Percentiles rank a stretch among this genome's conserved stretches.
Evolutionary conservation across 345 rosid genomes (phyloP).

Genomic region (Lagerstroemia speciosa): DNA sequence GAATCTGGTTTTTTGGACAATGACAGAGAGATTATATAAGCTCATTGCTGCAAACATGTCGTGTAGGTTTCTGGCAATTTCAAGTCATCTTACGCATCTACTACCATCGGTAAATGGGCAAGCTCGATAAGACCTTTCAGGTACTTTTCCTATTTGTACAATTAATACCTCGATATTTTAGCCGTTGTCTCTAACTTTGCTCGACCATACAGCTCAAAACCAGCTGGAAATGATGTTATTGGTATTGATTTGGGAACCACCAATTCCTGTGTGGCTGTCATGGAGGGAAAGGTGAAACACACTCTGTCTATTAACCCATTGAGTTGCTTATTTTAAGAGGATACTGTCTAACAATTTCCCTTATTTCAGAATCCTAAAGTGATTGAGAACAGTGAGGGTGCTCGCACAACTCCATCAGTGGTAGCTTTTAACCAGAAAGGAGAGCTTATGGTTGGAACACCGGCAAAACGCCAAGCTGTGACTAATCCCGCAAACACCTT

Average conservation of each 20-base stretch:
- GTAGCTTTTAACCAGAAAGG: conserved; percentile 66
- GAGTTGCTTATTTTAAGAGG: background rate
- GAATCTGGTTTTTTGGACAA: background rate
- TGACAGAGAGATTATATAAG: background rate
- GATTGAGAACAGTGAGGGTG: conserved; percentile 81
- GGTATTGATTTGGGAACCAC: conserved; percentile 98
- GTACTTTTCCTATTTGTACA: conserved; percentile 18
- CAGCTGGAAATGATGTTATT: conserved; percentile 73
- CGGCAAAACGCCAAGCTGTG: no score
- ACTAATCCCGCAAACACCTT: no score
- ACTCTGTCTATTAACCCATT: background rate
- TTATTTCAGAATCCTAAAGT: conserved; percentile 55
- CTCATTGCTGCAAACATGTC: background rate
- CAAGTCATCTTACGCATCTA: conserved; percentile 36
- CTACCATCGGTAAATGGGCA: conserved; percentile 35
- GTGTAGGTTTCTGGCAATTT: conserved; percentile 41
- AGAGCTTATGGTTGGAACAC: no score
- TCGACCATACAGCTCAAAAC: conserved; percentile 46
- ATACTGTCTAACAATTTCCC: background rate
- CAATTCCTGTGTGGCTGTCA: conserved; percentile 86
- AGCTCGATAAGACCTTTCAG: conserved; percentile 63
- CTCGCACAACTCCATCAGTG: conserved; percentile 84
- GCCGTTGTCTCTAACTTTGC: background rate
- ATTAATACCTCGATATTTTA: no score
- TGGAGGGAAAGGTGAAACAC: conserved; percentile 81